phyloP scores from a whole-genome alignment of 2,329 filamentous ascomycete species.

The Microcera coccophila region DNA sequence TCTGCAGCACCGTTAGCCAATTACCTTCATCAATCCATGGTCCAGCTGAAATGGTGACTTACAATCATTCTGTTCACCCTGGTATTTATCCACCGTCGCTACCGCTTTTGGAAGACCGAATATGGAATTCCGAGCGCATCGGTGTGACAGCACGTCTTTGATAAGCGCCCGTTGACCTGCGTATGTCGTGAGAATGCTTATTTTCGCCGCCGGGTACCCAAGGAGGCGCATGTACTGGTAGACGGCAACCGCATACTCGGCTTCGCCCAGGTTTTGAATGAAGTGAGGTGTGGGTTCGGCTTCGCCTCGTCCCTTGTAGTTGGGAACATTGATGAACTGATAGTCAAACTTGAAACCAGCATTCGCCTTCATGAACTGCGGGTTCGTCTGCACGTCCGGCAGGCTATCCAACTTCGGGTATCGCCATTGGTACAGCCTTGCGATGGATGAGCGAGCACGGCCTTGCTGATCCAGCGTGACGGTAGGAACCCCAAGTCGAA shows the following conservation, averaged over 20 bases:
- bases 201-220: conserved; percentile 79
- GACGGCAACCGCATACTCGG: conserved; percentile 92
- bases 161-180: conserved; percentile 88
- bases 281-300: conserved; percentile 89
- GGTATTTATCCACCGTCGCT: conserved; percentile 96
- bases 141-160: conserved; percentile 76
- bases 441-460: conserved; percentile 80
- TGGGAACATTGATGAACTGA: conserved; percentile 92
- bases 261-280: conserved; percentile 93
- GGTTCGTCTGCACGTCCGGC: conserved; percentile 62
- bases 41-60: conserved; percentile 40
- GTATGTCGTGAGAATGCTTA: conserved; percentile 89
- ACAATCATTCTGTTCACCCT: conserved; percentile 99
- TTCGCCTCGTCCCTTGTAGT: conserved; percentile 89
- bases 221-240: conserved; percentile 97
- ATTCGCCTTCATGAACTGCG: conserved; percentile 78
- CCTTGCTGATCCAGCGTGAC: conserved; percentile 92
- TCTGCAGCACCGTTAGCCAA: conserved; percentile 49
- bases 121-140: conserved; percentile 76
- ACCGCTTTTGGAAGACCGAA: conserved; percentile 89
- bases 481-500: conserved; percentile 86
- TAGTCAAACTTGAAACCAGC: conserved; percentile 91
- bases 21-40: neutral
- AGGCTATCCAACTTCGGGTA: conserved; percentile 79
- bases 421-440: conserved; percentile 88